phyloP scores from a whole-genome alignment of 2,329 filamentous ascomycete species.

The Acrocalymma vagum region DNA sequence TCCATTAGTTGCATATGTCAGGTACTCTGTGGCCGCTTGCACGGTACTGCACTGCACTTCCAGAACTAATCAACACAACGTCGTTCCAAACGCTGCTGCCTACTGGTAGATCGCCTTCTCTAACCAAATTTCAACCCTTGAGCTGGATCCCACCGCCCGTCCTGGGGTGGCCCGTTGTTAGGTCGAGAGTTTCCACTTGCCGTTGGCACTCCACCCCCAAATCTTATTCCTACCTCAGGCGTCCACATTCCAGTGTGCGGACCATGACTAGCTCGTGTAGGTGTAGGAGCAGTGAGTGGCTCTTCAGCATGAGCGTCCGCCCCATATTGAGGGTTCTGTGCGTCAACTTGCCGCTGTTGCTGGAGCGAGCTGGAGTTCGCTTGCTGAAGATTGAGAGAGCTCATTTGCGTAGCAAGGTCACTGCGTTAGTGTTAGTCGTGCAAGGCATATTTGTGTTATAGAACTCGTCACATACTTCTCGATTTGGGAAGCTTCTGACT shows the following conservation, averaged over 20 bases:
- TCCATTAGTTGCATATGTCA: too few species aligned
- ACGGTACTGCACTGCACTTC: too few species aligned
- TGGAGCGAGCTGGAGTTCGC: conserved; percentile 51
- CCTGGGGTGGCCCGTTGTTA: conserved; percentile 42
- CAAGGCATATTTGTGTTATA: neutral
- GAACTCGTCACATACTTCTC: conserved; percentile 70
- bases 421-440: conserved; percentile 39
- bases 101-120: conserved; percentile 1
- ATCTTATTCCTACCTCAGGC: conserved; percentile 82
- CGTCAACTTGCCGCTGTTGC: conserved; percentile 57
- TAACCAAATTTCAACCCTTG: conserved; percentile 51
- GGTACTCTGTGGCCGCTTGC: too few species aligned
- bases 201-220: conserved; percentile 61
- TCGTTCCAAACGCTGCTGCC: conserved; percentile 1
- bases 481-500: conserved; percentile 80
- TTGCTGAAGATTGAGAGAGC: conserved; percentile 61
- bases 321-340: conserved; percentile 68
- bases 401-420: conserved; percentile 69
- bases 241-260: conserved; percentile 72
- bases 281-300: conserved; percentile 61
- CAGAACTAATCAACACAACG: too few species aligned
- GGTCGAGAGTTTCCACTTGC: conserved; percentile 39
- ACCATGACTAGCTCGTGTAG: conserved; percentile 47
- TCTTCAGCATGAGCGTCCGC: conserved; percentile 55
- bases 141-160: conserved; percentile 50